A percentile compares a stretch with the other conserved stretches of the same genome.
Evolutionary conservation across 805 yeast species (phyloP).

Genomic region (Ogataea pignaliae): DNA sequence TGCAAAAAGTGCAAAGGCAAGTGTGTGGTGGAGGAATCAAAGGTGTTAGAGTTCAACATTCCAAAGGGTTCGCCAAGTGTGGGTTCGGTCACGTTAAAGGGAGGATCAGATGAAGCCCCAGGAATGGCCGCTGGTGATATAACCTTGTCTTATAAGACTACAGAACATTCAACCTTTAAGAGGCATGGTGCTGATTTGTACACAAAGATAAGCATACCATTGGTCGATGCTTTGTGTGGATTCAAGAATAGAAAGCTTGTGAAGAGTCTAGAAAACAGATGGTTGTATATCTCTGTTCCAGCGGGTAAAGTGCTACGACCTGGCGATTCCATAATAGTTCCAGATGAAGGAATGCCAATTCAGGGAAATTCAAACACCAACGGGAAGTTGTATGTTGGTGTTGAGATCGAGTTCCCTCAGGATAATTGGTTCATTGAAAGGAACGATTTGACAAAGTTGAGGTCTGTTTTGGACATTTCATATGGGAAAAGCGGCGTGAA

Average conservation of each 20-base stretch:
- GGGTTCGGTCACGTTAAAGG: conserved; percentile 56
- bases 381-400: conserved; percentile 70
- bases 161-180: conserved; percentile 40
- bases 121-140: conserved; percentile 79
- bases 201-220: conserved; percentile 53
- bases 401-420: conserved; percentile 76
- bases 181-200: conserved; percentile 58
- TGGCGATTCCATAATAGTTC: conserved; percentile 58
- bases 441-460: conserved; percentile 53
- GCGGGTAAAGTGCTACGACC: conserved; percentile 81
- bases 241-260: conserved; percentile 57
- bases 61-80: conserved; percentile 64
- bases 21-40: conserved; percentile 57
- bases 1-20: conserved; percentile 76
- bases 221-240: conserved; percentile 84
- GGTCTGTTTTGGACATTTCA: conserved; percentile 44
- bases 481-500: conserved; percentile 14
- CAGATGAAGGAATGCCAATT: conserved; percentile 83
- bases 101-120: conserved; percentile 74
- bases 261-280: conserved; percentile 77
- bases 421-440: conserved; percentile 82
- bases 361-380: conserved; percentile 24
- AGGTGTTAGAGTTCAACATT: conserved; percentile 71
- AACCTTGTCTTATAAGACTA: conserved; percentile 52
- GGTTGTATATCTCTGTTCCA: conserved; percentile 59